phyloP scores from a whole-genome alignment of 202 grass and related monocot species.

The Carex arenaria region DNA sequence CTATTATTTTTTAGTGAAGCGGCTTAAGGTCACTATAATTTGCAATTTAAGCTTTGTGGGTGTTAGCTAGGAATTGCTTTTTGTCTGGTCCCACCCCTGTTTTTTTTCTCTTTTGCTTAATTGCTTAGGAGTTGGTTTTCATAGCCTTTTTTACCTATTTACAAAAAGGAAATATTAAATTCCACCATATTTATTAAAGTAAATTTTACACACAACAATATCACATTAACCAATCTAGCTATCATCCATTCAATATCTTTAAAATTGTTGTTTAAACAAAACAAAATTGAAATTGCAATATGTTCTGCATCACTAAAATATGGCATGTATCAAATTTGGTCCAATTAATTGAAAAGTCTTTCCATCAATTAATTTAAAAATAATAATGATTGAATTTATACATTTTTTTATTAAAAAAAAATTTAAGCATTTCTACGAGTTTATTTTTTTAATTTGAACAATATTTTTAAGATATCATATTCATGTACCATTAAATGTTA shows the following conservation, averaged over 20 bases:
- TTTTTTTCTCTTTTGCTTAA: neutral
- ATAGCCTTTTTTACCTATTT: constrained; percentile 5
- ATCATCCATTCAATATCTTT: neutral
- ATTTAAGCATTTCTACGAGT: neutral
- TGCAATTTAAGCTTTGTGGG: constrained; percentile 13
- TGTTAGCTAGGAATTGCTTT: neutral
- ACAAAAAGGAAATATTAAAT: neutral
- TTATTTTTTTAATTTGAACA: neutral
- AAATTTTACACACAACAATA: neutral
- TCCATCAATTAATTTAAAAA: neutral
- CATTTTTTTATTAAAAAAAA: neutral
- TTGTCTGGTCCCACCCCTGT: neutral
- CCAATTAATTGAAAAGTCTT: neutral
- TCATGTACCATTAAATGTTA: neutral
- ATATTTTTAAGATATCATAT: neutral
- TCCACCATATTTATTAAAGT: neutral
- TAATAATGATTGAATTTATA: neutral
- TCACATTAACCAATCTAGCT: neutral
- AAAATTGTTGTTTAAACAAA: too few relatives aligned
- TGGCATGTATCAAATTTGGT: too few relatives aligned
- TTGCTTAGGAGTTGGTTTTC: constrained; percentile 14
- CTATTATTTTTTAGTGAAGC: constrained; percentile 12
- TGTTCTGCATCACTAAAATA: too few relatives aligned
- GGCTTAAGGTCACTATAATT: constrained; percentile 15
- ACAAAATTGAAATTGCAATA: too few relatives aligned